A percentile compares a stretch with the other conserved stretches of the same genome.
Evolutionary conservation across 208 protist genomes (phyloP).

Genomic region (Trypanosoma theileri): DNA sequence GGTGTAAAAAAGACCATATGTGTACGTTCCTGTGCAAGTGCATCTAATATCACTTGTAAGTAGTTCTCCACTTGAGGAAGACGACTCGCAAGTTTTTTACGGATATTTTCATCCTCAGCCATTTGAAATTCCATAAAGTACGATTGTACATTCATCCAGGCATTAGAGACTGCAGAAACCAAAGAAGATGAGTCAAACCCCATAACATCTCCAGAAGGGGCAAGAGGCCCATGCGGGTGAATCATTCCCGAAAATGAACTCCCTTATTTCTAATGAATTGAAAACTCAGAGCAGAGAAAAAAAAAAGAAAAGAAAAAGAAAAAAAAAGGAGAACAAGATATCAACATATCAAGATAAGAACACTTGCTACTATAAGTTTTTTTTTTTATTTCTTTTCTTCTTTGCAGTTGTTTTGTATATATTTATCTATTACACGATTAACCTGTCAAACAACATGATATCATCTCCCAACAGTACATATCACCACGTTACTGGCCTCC

Average conservation of each 20-base stretch:
- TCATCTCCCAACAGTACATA: too few species aligned
- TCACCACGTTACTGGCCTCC: too few species aligned
- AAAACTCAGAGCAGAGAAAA: too few species aligned
- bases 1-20: not conserved
- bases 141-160: constrained; percentile 52
- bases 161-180: constrained; percentile 28
- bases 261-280: not conserved
- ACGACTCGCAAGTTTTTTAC: constrained; percentile 22
- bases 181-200: not conserved
- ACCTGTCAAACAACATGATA: not conserved
- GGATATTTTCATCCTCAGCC: constrained; percentile 32
- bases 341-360: too few species aligned
- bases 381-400: too few species aligned
- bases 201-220: not conserved
- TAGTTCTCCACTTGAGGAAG: constrained; percentile 36
- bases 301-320: too few species aligned
- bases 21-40: constrained; percentile 33
- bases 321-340: too few species aligned
- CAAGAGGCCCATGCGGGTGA: too few species aligned
- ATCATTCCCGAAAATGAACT: too few species aligned
- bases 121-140: constrained; percentile 61
- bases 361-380: too few species aligned
- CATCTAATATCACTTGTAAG: constrained; percentile 45
- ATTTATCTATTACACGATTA: constrained; percentile 6
- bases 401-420: too few species aligned